Conservation (phyloP, 768 basidiomycete genomes). For the Leccinum sublutescens region DNA sequence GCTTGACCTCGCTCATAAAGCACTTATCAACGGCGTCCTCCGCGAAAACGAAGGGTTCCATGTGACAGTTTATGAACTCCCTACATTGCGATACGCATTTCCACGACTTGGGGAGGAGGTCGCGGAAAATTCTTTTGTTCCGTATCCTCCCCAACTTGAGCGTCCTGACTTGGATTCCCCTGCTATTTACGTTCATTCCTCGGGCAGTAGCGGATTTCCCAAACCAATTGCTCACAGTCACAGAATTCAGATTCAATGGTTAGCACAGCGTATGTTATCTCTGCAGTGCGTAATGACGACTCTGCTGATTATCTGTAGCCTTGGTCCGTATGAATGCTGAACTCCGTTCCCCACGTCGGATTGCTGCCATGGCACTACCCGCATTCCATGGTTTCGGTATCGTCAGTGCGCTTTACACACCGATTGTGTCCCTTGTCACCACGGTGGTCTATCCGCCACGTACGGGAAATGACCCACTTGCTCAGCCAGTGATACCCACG, state of each 20-base stretch:
- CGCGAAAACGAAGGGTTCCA: background rate
- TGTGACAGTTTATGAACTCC: constrained; percentile 19
- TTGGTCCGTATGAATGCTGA: background rate
- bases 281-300: too few species aligned
- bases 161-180: constrained; percentile 34
- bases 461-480: constrained; percentile 13
- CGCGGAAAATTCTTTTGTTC: constrained; percentile 13
- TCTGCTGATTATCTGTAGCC: constrained; percentile 2
- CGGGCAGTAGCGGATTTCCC: constrained; percentile 49
- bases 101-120: constrained; percentile 40
- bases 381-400: constrained; percentile 29
- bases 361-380: constrained; percentile 26
- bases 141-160: constrained; percentile 12
- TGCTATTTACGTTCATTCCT: constrained; percentile 46
- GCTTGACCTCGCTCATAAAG: constrained; percentile 16
- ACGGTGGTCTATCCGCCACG: constrained; percentile 30
- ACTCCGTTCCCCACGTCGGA: constrained; percentile 15
- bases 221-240: constrained; percentile 43
- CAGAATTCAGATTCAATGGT: constrained; percentile 35
- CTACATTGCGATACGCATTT: constrained; percentile 31
- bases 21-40: constrained; percentile 14
- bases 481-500: constrained; percentile 37
- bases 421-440: constrained; percentile 17
- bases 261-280: constrained; percentile 31
- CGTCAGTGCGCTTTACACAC: constrained; percentile 11